These are phyloP conservation scores for Oryza meridionalis DNA, from an alignment of 176 grass and related monocot genomes.

Conservation along the genomic window DNA sequence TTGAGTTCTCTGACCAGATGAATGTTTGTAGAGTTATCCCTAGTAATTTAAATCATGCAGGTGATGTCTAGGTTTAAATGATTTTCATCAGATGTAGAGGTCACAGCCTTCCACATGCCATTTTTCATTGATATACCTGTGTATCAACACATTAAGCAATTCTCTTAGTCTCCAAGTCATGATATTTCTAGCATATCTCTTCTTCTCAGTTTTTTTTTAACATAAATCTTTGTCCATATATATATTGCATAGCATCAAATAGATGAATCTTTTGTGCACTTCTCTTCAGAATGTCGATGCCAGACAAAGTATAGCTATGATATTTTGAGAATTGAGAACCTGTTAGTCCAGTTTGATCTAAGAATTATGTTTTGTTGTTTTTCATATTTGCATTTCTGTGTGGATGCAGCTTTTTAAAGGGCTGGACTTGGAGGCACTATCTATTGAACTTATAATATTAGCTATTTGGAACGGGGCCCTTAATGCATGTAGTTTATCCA, in stretches of 20 bases:
- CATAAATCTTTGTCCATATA: neutral
- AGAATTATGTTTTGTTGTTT: neutral
- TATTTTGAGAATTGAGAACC: slow-evolving; percentile 25
- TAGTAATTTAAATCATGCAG: neutral
- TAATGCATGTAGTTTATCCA: slow-evolving; percentile 51
- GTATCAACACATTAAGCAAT: neutral
- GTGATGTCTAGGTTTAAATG: slow-evolving; percentile 8
- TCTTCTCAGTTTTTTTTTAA: slow-evolving; percentile 8
- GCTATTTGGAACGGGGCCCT: slow-evolving; percentile 68
- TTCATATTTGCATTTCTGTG: slow-evolving; percentile 22
- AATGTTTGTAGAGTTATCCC: slow-evolving; percentile 24
- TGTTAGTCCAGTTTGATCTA: slow-evolving; percentile 14
- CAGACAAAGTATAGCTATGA: neutral
- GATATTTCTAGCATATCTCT: neutral
- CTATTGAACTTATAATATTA: slow-evolving; percentile 67
- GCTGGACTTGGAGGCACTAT: slow-evolving; percentile 63
- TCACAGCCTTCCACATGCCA: neutral
- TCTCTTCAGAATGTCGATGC: neutral
- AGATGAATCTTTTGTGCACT: slow-evolving; percentile 11
- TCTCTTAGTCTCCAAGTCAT: neutral
- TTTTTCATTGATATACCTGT: neutral
- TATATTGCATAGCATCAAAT: neutral
- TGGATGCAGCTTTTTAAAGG: slow-evolving; percentile 50
- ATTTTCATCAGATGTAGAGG: neutral
- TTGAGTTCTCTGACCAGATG: neutral